Conservation (phyloP, 768 basidiomycete species). For the Paxillus involutus region DNA sequence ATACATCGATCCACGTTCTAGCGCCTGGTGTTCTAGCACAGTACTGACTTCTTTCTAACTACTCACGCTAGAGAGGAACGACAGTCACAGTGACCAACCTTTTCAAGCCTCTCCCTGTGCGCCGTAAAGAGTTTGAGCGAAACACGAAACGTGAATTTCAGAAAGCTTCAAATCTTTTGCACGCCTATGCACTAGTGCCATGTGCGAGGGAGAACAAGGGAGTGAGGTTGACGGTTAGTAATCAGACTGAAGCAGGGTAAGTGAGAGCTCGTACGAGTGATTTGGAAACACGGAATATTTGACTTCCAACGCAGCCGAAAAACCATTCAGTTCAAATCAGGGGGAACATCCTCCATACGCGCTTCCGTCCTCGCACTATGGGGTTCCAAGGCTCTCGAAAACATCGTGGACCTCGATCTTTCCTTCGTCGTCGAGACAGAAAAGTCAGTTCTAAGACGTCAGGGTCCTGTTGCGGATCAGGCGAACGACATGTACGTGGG, state of each 20-base stretch:
- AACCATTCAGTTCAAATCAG: slow-evolving; percentile 68
- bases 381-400: slow-evolving; percentile 79
- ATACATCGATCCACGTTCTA: too few relatives aligned
- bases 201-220: slow-evolving; percentile 57
- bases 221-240: slow-evolving; percentile 73
- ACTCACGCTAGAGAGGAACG: slow-evolving; percentile 74
- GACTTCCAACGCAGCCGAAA: slow-evolving; percentile 46
- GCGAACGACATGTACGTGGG: slow-evolving; percentile 22
- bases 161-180: slow-evolving; percentile 78
- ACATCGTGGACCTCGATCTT: slow-evolving; percentile 72
- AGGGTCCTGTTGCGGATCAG: slow-evolving; percentile 4
- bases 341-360: slow-evolving; percentile 61
- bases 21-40: too few relatives aligned
- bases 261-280: slow-evolving; percentile 19
- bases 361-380: slow-evolving; percentile 75
- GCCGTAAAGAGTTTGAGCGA: slow-evolving; percentile 87
- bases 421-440: slow-evolving; percentile 70
- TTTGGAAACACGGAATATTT: background rate
- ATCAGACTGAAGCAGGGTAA: slow-evolving; percentile 70
- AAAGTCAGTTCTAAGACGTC: slow-evolving; percentile 30
- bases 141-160: slow-evolving; percentile 88
- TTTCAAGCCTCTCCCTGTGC: slow-evolving; percentile 83
- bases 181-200: slow-evolving; percentile 88
- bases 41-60: background rate
- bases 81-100: slow-evolving; percentile 71